Base-by-base conservation (phyloP, 176 grass and related monocot species). In the Aegilops longissima region DNA sequence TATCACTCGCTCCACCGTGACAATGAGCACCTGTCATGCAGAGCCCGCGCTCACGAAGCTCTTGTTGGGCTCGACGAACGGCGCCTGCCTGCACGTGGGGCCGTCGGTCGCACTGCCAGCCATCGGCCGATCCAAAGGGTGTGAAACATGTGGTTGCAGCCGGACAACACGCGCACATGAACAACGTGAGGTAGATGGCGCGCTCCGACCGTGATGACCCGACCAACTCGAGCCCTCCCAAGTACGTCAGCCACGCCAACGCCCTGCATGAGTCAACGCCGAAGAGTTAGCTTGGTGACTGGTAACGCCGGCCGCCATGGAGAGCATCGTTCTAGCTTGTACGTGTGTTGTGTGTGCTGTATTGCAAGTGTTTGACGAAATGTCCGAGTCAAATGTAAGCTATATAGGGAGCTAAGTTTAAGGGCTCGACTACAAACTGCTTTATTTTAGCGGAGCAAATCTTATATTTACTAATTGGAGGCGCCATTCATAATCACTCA, bases 101-200 rank as follows among this genome's bases (percentile, higher is more conserved):
- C 93, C 16, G 93, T 93, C 38, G 85, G 85, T 21, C 45, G 40
- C 54, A 78, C 86, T 5, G 68, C 74, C 77, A 98, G 68, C 95
- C 93, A 98, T 27, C 84, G 79, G 81, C 93, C 95, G 10, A 93
- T 89, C 84, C 96, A 98, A 8, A 33, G 69, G 0, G 83, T 84
- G 47, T 95, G 95, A 90, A 98, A 98, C 0, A 89, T 89, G 80
- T 98, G 95, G 73, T 39, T 78, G 89, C 95, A 92, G 33, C 23
- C n/a, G 9, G 93, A 91, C 45, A 98, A 82, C 58, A 95, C 87
- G 64, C 93, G 90, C 68, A 80, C 36, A 21, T 87, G 83, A 95
- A 91, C 89, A 90, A 86, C 1, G 91, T 80, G 78, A 98, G 89
- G 85, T 93, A 98, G 49, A 95, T 95, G 61, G 88, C 80, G 83